phyloP scores from a whole-genome alignment of 768 basidiomycete genomes.

The Leccinum longicurvipes region DNA sequence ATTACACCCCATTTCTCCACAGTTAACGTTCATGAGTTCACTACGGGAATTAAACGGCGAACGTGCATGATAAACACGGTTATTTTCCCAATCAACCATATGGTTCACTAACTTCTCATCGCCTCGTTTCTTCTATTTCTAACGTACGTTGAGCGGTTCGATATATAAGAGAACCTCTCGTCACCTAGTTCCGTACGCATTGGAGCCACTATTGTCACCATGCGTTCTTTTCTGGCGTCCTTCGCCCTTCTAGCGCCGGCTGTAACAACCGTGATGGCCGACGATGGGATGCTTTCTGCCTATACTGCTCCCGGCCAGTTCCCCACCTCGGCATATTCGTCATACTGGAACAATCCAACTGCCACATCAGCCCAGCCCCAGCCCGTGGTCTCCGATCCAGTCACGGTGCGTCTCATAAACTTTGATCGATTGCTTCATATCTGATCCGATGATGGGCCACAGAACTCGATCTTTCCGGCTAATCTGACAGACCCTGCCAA shows the following conservation, averaged over 20 bases:
- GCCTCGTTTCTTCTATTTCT: background rate
- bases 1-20: background rate
- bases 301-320: slow-evolving; percentile 62
- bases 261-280: slow-evolving; percentile 1
- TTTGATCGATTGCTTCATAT: background rate
- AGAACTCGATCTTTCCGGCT: slow-evolving; percentile 57
- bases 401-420: slow-evolving; percentile 42
- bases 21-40: background rate
- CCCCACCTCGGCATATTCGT: slow-evolving; percentile 55
- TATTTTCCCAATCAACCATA: background rate
- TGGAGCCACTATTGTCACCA: slow-evolving; percentile 6
- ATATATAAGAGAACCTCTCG: slow-evolving; percentile 4
- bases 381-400: slow-evolving; percentile 67
- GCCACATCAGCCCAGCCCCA: slow-evolving; percentile 67
- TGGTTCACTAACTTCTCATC: background rate
- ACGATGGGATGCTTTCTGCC: slow-evolving; percentile 29
- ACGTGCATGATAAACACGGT: slow-evolving; percentile 9
- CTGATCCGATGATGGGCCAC: background rate
- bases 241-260: slow-evolving; percentile 11
- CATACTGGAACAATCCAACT: slow-evolving; percentile 69
- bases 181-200: background rate
- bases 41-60: slow-evolving; percentile 3
- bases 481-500: slow-evolving; percentile 58
- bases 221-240: slow-evolving; percentile 13
- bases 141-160: background rate